Conservation (phyloP, 306 rosid genomes). For the Arachis stenosperma region DNA sequence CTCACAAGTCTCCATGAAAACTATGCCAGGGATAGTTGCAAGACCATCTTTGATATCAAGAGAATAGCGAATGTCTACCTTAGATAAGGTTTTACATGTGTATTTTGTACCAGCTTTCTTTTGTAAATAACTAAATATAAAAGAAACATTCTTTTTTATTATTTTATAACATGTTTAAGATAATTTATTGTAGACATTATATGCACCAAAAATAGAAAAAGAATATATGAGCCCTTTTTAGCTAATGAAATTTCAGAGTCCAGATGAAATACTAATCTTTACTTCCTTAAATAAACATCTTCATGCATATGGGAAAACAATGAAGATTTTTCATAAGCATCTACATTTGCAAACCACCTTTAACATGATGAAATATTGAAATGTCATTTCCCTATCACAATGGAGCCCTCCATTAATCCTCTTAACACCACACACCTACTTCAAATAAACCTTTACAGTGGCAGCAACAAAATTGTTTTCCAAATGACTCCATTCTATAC, state of each 20-base stretch:
- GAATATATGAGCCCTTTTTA: background rate
- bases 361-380: no score
- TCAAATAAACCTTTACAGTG: background rate
- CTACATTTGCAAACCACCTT: no score
- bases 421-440: no score
- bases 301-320: no score
- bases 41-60: constrained; percentile 11
- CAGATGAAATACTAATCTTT: background rate
- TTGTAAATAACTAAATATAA: constrained; percentile 34
- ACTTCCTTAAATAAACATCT: no score
- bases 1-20: constrained; percentile 25
- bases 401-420: no score
- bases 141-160: constrained; percentile 22
- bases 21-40: constrained; percentile 13
- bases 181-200: no score
- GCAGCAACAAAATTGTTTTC: background rate
- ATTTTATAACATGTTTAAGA: background rate
- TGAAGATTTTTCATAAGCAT: no score
- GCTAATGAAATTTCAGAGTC: background rate
- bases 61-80: background rate
- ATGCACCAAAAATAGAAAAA: no score
- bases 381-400: no score
- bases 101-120: constrained; percentile 27
- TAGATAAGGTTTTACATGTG: background rate
- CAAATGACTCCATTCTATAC: constrained; percentile 11